Evolutionary conservation across 1,139 yeast species (phyloP), one percentile per base, ranked within the genome.

Genomic region (Zygosaccharomyces sapae): DNA sequence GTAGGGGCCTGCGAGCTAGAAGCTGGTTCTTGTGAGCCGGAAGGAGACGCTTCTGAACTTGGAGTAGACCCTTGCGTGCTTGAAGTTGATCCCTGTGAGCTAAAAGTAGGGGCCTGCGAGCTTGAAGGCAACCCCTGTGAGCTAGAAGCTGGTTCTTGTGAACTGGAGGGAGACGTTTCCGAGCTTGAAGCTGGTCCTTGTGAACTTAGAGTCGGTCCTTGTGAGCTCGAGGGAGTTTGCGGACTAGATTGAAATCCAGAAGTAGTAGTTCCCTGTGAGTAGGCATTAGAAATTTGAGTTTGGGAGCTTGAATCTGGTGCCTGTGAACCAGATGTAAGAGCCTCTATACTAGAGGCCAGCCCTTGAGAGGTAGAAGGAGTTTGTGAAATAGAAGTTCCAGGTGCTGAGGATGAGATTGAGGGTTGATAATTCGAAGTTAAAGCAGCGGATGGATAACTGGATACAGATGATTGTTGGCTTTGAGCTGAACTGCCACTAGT

Each of bases 61-160:
- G 24, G 18, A 35, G 38, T 19, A 6, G 38, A 19, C 10, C 13
- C 24, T 18, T 35, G 38, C 1, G 38, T 16, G 25, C 25, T 35
- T 5, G 38, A 35, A 19, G 24, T n/a, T 20, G 25, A 24, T 7
- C 25, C 25, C 8, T 35, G 27, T 24, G 38, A 35, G n/a, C 16
- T 35, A 5, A 24, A 35, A 35, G 24, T 9, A 16, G 25, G 38
- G 5, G 9, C 38, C 12, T 35, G 38, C 7, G 38, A 35, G 22
- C 38, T 20, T 3, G 38, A 35, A 35, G 38, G 4, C n/a, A 24
- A 24, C 4, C n/a, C 38, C 12, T 35, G 38, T 8, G 38, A 35
- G 25, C 25, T 18, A 19, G 38, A 35, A 18, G 24, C 25, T 16
- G 38, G 38, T 24, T 8, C 37, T 18, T 34, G 18, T 18, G 56